These are phyloP conservation scores for Gossypium anomalum DNA, from an alignment of 345 rosid species.

Conservation along the genomic window DNA sequence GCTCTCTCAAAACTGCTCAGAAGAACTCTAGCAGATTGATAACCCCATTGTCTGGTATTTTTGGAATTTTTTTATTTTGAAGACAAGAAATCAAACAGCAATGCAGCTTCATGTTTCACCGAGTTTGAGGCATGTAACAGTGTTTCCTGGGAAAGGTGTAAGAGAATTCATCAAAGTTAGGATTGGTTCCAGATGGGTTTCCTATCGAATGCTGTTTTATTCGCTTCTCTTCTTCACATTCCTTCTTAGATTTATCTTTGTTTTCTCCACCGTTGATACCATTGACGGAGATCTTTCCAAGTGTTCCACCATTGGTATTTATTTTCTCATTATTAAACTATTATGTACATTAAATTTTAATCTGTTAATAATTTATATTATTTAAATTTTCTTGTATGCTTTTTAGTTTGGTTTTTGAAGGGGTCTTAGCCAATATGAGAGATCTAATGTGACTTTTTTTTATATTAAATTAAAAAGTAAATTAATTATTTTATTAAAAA, in stretches of 20 bases:
- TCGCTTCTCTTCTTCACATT: conserved; percentile 81
- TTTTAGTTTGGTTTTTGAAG: too few species aligned
- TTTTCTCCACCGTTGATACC: conserved; percentile 62
- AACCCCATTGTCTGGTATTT: not conserved
- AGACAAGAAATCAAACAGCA: not conserved
- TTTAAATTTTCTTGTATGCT: too few species aligned
- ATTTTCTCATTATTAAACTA: too few species aligned
- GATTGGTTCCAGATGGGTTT: conserved; percentile 57
- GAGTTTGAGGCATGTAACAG: conserved; percentile 87
- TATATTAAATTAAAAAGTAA: too few species aligned
- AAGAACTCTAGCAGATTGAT: not conserved
- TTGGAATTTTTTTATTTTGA: too few species aligned
- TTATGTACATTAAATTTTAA: too few species aligned
- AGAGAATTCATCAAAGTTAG: conserved; percentile 84
- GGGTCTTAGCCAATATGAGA: too few species aligned
- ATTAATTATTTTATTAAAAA: too few species aligned
- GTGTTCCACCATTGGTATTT: conserved; percentile 70
- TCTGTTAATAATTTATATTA: too few species aligned
- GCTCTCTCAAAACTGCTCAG: not conserved
- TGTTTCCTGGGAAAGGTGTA: conserved; percentile 82
- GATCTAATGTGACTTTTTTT: too few species aligned
- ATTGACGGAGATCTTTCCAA: conserved; percentile 58
- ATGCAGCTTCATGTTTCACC: conserved; percentile 92
- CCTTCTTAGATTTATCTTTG: conserved; percentile 71
- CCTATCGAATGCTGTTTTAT: conserved; percentile 76